Evolutionary conservation across 2,329 filamentous ascomycete species (phyloP), one percentile per base, ranked within the genome.

Genomic region (Neocatenulostroma microsporum): DNA sequence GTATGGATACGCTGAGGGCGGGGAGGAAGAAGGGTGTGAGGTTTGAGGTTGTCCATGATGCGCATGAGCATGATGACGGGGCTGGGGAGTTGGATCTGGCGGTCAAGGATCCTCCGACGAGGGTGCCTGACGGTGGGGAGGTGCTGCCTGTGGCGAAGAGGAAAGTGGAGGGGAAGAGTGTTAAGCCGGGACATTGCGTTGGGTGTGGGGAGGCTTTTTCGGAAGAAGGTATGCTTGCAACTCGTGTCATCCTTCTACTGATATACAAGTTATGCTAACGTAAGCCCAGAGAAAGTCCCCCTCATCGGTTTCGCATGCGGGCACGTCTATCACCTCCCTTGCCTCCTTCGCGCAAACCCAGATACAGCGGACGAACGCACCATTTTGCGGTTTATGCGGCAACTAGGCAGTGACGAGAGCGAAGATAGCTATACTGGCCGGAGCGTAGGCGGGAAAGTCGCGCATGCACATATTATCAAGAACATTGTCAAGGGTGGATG

Each of bases 11-110:
- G 3, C 68, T 96, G 14, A 77, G 89, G 1, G 76, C 70, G 11
- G 87, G 89, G 0, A 84, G 93, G 57, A 78, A 81, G 34, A 82
- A 79, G 47, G 91, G 82, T 0, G 84, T 98, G 56, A 93, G 88
- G 54, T 96, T 96, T 50, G 82, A 94, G 48, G 76, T 94, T 5
- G 60, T 72, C 2, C 52, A 54, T 33, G 53, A 54, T 19, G 8
- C 17, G 24, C 28, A 37, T 11, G 39, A 36, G 12, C 38, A n/a
- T n/a, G n/a, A n/a, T n/a, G n/a, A n/a, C n/a, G n/a, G n/a, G n/a
- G 44, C 44, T 12, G 38, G 39, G 3, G 55, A 61, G 24, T 40
- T 62, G 4, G 54, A 59, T 23, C 43, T 63, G 13, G 47, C 53
- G 12, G 55, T 55, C 9, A 44, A 54, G 13, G 49, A 56, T 39